phyloP scores from a whole-genome alignment of 2,329 filamentous ascomycete species.

The Tolypocladium cylindrosporum region DNA sequence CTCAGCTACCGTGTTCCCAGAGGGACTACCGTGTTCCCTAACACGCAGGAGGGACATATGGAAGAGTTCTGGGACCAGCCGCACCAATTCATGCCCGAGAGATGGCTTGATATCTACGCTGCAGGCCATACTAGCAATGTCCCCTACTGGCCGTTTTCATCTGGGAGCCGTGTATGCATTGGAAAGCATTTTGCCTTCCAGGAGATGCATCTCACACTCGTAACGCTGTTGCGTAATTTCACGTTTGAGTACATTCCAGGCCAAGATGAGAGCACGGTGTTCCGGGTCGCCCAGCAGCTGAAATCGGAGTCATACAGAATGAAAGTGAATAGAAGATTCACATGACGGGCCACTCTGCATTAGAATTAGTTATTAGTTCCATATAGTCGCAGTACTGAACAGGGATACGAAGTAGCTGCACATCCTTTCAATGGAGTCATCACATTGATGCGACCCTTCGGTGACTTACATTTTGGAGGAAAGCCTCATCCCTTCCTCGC shows the following conservation, averaged over 20 bases:
- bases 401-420: background rate
- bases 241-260: background rate
- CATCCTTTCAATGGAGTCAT: background rate
- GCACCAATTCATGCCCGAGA: background rate
- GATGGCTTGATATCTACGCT: background rate
- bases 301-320: background rate
- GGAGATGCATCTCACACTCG: constrained; percentile 1
- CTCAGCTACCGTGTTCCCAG: background rate
- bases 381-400: background rate
- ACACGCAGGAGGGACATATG: background rate
- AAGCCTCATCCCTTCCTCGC: background rate
- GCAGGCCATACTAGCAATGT: background rate
- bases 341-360: background rate
- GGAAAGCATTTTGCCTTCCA: background rate
- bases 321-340: background rate
- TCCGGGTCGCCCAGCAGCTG: background rate
- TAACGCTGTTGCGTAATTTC: background rate
- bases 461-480: background rate
- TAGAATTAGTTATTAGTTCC: no score
- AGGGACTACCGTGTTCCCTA: constrained; percentile 1
- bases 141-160: background rate
- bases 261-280: background rate
- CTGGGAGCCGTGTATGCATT: background rate
- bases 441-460: background rate
- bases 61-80: background rate